These are phyloP conservation scores for Quercus lobata DNA, from an alignment of 331 rosid species.

Conservation along the genomic window DNA sequence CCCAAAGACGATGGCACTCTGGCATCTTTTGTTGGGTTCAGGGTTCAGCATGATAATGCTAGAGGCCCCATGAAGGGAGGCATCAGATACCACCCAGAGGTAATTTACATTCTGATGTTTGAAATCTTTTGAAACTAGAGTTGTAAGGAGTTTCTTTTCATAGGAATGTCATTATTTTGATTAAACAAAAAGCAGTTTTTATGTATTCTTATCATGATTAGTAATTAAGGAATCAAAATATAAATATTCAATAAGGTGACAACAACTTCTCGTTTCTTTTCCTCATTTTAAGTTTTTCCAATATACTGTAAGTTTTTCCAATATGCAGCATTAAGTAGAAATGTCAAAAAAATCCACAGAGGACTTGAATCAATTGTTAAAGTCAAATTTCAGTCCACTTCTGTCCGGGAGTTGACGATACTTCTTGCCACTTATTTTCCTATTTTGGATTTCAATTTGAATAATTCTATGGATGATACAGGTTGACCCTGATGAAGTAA, in stretches of 20 bases:
- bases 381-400: neutral
- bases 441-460: neutral
- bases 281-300: too few species aligned
- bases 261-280: too few species aligned
- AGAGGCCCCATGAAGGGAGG: conserved; percentile 99
- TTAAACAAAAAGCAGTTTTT: neutral
- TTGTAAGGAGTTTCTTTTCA: neutral
- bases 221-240: too few species aligned
- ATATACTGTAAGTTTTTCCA: too few species aligned
- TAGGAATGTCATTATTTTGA: neutral
- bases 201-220: too few species aligned
- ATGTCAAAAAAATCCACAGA: too few species aligned
- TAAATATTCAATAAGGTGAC: too few species aligned
- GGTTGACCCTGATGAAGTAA: conserved; percentile 96
- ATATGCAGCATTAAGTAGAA: too few species aligned
- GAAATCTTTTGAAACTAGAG: neutral
- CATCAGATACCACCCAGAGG: conserved; percentile 97
- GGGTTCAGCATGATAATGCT: conserved; percentile 95
- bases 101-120: conserved; percentile 12
- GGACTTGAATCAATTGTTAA: too few species aligned
- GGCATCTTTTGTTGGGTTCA: conserved; percentile 73
- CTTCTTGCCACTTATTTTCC: neutral
- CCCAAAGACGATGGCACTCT: conserved; percentile 86
- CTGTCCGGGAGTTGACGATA: neutral
- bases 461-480: conserved; percentile 13